These are phyloP conservation scores for Polygonum aviculare DNA, from an alignment of 148 eudicot species.

Conservation along the genomic window DNA sequence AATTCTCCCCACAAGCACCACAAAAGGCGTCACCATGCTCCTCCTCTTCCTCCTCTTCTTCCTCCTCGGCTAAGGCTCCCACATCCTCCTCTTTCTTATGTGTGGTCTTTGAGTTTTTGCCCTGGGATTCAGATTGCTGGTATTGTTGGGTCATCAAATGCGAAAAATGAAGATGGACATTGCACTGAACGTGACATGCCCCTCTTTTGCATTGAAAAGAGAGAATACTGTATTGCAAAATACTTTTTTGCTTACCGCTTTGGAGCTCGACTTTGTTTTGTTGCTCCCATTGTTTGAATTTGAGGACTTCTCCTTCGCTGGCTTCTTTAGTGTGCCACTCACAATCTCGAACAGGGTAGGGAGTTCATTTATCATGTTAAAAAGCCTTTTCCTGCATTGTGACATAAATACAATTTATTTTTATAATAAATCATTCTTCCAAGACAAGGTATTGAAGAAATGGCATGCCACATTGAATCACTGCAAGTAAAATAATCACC, in stretches of 20 bases:
- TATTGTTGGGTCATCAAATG: background rate
- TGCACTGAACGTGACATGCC: background rate
- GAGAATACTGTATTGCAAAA: background rate
- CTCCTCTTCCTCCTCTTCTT: slow-evolving; percentile 11
- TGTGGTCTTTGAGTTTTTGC: slow-evolving; percentile 2
- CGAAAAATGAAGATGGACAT: background rate
- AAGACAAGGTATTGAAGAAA: background rate
- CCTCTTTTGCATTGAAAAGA: background rate
- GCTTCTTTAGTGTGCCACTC: slow-evolving; percentile 11
- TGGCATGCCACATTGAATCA: background rate
- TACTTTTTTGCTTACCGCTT: slow-evolving; percentile 12
- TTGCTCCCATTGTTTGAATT: slow-evolving; percentile 14
- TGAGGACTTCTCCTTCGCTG: slow-evolving; percentile 14
- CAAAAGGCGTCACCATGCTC: slow-evolving; percentile 13
- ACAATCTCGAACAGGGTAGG: slow-evolving; percentile 18
- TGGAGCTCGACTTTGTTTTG: slow-evolving; percentile 15
- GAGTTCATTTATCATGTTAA: slow-evolving; percentile 15
- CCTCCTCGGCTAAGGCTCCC: slow-evolving; percentile 8
- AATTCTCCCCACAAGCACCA: slow-evolving; percentile 18
- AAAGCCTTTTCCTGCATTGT: slow-evolving; percentile 14
- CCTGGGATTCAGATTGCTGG: slow-evolving; percentile 9
- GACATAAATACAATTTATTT: background rate
- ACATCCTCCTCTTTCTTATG: slow-evolving; percentile 10
- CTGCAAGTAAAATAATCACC: background rate
- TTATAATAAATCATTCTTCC: background rate